Base-by-base conservation (phyloP, 1,139 yeast species). In the Yamadazyma kanchanaburiensis region DNA sequence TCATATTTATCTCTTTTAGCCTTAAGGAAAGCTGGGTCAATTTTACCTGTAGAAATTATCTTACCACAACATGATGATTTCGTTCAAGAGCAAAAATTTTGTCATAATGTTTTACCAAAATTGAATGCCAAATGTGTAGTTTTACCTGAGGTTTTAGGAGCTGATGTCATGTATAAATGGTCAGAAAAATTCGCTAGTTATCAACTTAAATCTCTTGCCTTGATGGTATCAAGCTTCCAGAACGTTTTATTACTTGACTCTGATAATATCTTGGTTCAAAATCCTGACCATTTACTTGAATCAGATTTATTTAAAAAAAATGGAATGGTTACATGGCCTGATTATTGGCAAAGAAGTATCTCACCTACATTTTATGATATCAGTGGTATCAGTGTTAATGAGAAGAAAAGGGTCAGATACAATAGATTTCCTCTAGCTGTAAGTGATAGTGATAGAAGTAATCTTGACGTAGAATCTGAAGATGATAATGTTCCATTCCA, bases 301-400 rank as follows among this genome's bases (percentile, higher is more conserved):
- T 63, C 73, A 31, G 72, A 70, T 22, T 74, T 85, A 5, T 84
- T 69, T 53, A 53, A 54, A 23, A 47, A 65, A 13, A 55, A 65
- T 28, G 89, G 91, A 2, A 65, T 81, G 58, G 70, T 84, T 4
- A 60, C 81, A 17, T 84, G 94, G 89, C 91, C 94, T 4, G 94
- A 85, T 54, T 84, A 76, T 51, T 85, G 94, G 94, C 68, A 72
- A 43, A 66, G 94, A 42, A 73, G 86, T 1, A 78, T 83, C 2
- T 71, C 81, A 5, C 94, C 94, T 4, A 57, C 56, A 21, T 85
- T 66, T 49, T 84, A 80, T 52, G 74, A 77, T 9, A 71, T 84
- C 36, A 85, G 87, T 1, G 80, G 70, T 5, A 55, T 73, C 5
- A 46, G 40, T 14, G 57, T 59, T 2, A 48, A 57, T 36, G 57